Conservation (phyloP, 495 filamentous ascomycete species). For the Hyphodiscus hymeniophilus region DNA sequence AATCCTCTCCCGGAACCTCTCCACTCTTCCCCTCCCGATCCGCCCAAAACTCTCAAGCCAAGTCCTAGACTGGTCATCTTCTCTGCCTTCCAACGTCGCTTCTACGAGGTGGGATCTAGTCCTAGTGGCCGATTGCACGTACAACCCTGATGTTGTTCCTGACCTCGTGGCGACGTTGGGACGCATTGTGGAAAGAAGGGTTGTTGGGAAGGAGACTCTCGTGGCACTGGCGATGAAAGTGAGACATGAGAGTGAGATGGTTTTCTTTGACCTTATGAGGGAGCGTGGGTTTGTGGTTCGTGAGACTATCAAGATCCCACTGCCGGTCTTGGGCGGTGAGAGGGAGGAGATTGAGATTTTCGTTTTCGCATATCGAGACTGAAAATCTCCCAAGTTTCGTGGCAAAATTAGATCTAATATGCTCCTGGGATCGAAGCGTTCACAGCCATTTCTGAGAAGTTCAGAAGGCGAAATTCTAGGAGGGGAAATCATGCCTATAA, state of each 20-base stretch:
- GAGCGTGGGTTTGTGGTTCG: constrained; percentile 42
- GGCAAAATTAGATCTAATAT: too few species aligned
- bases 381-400: too few species aligned
- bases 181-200: constrained; percentile 38
- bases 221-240: constrained; percentile 76
- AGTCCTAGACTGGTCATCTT: constrained; percentile 66
- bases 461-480: too few species aligned
- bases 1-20: constrained; percentile 48
- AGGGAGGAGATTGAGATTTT: constrained; percentile 52
- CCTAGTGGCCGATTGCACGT: constrained; percentile 87
- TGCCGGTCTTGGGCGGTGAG: constrained; percentile 52
- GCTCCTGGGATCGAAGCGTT: too few species aligned
- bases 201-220: constrained; percentile 22
- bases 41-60: constrained; percentile 17
- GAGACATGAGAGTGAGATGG: constrained; percentile 72
- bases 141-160: constrained; percentile 77
- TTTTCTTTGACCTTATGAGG: constrained; percentile 72
- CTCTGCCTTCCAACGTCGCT: constrained; percentile 32
- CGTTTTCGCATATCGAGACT: constrained; percentile 8
- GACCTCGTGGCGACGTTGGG: constrained; percentile 63
- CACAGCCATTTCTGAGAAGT: too few species aligned
- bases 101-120: constrained; percentile 57
- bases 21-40: background rate
- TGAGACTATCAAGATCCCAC: constrained; percentile 38
- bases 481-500: too few species aligned